Base-by-base conservation (phyloP, 371 early-diverging fungal species). In the Rhizopus sp. region DNA sequence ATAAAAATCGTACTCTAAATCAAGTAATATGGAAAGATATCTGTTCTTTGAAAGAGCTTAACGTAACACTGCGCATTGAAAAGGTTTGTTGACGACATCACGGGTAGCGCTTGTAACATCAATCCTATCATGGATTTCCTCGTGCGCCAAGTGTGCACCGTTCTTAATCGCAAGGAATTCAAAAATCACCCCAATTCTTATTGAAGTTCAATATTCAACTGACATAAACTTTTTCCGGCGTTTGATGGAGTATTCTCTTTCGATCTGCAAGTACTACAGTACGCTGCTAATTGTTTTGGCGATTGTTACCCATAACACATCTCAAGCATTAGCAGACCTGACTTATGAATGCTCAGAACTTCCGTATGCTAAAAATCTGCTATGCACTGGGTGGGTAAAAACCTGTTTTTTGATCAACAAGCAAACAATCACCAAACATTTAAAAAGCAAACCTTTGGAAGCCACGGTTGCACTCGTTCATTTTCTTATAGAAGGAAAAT, bases 391-490 rank as follows among this genome's bases (percentile, higher is more conserved):
- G 35, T 55, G 64, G 56, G 47, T 55, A 30, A 53, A 55, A 45
- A 33, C 58, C 15, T 63, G 59, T 44, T 51, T 50, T 48, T 46
- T 58, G 46, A 41, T 59, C 15, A 63, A 58, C 44, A 50, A 41
- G 37, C 34, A 55, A 50, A 35, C 59, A 13, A 63, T 63, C 39
- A n/a, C 45, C 23, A 40, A 50, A 35, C 23, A 58, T 39, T 23
- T 54, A 46, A 23, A 58, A 33, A 35, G 41, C 42, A 55, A 32
- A 33, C 50, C 58, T 58, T 50, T 63, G 37, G 41, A 59, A 37
- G 45, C 59, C 23, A 12, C 55, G 34, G 64, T 63, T 55, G 64
- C 59, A 8, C 52, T 59, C 44, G 59, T 52, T 17, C 64, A 58
- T 51, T 59, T 65, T 57, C 52, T 57, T 60, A 50, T 50, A 33